Conservation (phyloP, 495 filamentous ascomycete species). For the Penicillium diatomitis region DNA sequence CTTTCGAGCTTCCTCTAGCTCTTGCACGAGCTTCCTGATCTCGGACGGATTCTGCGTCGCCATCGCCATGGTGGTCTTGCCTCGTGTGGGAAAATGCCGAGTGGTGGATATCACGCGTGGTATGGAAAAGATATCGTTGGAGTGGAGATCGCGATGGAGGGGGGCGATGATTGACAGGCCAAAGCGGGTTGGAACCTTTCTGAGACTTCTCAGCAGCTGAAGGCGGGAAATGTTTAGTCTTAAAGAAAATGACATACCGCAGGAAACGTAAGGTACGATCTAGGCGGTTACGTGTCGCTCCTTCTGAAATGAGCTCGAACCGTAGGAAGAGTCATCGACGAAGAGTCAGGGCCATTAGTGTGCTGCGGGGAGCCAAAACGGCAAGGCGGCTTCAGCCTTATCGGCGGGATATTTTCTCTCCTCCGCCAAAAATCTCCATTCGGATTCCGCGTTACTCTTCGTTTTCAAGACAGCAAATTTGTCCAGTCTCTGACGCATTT, state of each 20-base stretch:
- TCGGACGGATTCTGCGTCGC: slow-evolving; percentile 55
- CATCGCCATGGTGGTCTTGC: slow-evolving; percentile 12
- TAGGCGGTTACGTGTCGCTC: too few species aligned
- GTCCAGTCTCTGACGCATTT: too few species aligned
- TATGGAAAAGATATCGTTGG: slow-evolving; percentile 4
- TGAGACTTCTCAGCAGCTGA: too few species aligned
- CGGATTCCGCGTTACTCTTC: neutral
- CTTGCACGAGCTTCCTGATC: slow-evolving; percentile 47
- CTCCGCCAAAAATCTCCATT: neutral
- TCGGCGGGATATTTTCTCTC: slow-evolving; percentile 4
- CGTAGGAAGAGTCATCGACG: slow-evolving; percentile 5
- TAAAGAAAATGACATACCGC: too few species aligned
- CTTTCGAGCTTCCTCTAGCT: slow-evolving; percentile 44
- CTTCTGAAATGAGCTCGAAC: neutral
- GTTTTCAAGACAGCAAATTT: neutral
- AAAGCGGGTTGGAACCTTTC: neutral
- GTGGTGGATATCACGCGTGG: neutral
- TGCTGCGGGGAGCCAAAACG: slow-evolving; percentile 18
- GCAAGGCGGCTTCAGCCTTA: slow-evolving; percentile 13
- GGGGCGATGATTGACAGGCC: neutral
- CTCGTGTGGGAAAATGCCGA: neutral
- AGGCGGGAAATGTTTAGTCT: too few species aligned
- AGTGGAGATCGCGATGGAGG: neutral
- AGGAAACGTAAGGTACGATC: too few species aligned
- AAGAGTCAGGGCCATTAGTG: too few species aligned